Base-by-base conservation (phyloP, 2,329 filamentous ascomycete genomes). In the Ramichloridium luteum region DNA sequence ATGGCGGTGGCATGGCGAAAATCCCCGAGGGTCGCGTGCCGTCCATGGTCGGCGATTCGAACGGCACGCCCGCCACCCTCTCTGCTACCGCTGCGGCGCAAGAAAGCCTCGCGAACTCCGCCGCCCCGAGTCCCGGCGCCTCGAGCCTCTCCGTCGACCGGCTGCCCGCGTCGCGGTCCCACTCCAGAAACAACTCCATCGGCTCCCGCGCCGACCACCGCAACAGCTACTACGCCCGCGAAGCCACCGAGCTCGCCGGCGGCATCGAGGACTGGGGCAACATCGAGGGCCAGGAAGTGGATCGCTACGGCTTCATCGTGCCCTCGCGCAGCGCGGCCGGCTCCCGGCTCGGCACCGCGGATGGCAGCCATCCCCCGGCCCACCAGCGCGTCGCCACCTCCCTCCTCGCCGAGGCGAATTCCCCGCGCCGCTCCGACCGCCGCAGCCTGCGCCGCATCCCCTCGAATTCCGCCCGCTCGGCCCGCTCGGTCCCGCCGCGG, bases 241-340 rank as follows among this genome's bases (percentile, higher is more conserved):
- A 74, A 40, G 58, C 65, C 8, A 58, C 62, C 30, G 74, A 77
- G 51, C 53, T 69, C 17, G 72, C 73, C 13, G 74, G 74, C 5
- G 74, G 74, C 2, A 65, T 76, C 29, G 74, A 78, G 41, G 72
- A 77, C 43, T 78, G 73, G 73, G 62, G 70, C 37, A 65, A 77
- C 49, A 56, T 78, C 8, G 60, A 67, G 12, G 68, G 62, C 4
- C 66, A 58, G 10, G 66, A 75, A 39, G 71, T 77, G 3, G 74
- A 78, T 50, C 62, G 74, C 37, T 78, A 77, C 48, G 74, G 74
- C 6, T 78, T 78, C 54, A 77, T 78, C 38, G 39, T 43, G 10
- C 38, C 46, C 6, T 59, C 60, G 4, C 47, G 52, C 14, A 51
- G 39, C 6, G 45, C 47, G 3, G 40, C 32, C 8, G 30, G 37